phyloP scores from a whole-genome alignment of 2,329 filamentous ascomycete genomes.

The Colletotrichum gloeosporioides region DNA sequence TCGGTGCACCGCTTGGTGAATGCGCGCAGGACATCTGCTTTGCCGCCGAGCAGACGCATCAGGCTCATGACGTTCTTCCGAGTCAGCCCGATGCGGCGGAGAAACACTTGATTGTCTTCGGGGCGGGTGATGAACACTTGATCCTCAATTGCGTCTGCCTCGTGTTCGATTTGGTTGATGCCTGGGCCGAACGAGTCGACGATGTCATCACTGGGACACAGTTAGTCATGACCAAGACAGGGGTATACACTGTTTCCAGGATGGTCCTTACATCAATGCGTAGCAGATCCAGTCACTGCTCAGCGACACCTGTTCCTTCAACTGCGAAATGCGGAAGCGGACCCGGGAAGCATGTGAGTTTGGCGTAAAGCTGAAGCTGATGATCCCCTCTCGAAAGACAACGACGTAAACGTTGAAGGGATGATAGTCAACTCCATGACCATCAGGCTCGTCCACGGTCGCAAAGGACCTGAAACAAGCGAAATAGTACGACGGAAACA shows the following conservation, averaged over 20 bases:
- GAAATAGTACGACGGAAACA: constrained; percentile 98
- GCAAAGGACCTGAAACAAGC: constrained; percentile 95
- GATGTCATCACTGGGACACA: constrained; percentile 77
- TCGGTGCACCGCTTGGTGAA: constrained; percentile 99
- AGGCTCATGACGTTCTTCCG: constrained; percentile 95
- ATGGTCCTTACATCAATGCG: constrained; percentile 80
- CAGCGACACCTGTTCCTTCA: constrained; percentile 93
- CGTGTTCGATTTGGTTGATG: constrained; percentile 83
- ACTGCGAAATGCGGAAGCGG: constrained; percentile 85
- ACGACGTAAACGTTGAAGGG: constrained; percentile 97
- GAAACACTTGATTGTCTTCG: constrained; percentile 86
- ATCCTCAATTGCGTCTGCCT: constrained; percentile 93
- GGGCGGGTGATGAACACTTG: constrained; percentile 90
- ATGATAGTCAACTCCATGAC: constrained; percentile 82
- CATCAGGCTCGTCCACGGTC: constrained; percentile 75
- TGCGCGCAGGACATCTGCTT: constrained; percentile 94
- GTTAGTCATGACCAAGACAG: not conserved
- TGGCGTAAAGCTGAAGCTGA: constrained; percentile 91
- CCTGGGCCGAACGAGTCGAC: constrained; percentile 93
- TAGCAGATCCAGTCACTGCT: constrained; percentile 99
- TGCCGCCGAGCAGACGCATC: constrained; percentile 90
- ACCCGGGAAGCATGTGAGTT: constrained; percentile 90
- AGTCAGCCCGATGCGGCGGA: constrained; percentile 87
- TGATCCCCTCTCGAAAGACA: constrained; percentile 91
- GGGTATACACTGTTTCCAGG: no score